Percentiles rank a stretch among this genome's conserved stretches.
Evolutionary conservation across 2,329 filamentous ascomycete species (phyloP).

Genomic region (Trichoderma lentiforme): DNA sequence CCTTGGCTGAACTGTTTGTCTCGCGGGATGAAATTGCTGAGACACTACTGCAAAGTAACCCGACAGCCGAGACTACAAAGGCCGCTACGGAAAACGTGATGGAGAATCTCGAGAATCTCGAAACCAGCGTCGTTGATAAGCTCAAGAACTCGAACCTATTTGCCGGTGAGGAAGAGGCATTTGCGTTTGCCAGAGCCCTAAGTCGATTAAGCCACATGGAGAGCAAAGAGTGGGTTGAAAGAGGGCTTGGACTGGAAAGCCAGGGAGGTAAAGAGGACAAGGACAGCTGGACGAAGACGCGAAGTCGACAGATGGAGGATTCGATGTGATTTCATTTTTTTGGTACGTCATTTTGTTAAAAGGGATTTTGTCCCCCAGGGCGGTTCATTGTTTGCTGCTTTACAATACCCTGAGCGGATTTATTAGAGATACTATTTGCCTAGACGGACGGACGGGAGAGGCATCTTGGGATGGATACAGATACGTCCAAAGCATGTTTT

Average conservation of each 20-base stretch:
- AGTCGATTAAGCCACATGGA: slow-evolving; percentile 89
- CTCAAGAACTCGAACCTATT: slow-evolving; percentile 86
- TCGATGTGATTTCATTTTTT: slow-evolving; percentile 47
- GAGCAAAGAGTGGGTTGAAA: slow-evolving; percentile 89
- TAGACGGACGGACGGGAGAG: not conserved
- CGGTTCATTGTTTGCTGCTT: not conserved
- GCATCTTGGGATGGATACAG: not conserved
- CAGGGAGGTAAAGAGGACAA: slow-evolving; percentile 62
- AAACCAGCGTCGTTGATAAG: slow-evolving; percentile 77
- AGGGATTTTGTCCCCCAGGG: not conserved
- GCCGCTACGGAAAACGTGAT: slow-evolving; percentile 76
- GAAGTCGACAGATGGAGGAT: slow-evolving; percentile 66
- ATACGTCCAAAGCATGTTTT: not conserved
- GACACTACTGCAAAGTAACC: slow-evolving; percentile 48
- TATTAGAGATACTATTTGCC: not conserved
- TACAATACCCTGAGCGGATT: slow-evolving; percentile 2
- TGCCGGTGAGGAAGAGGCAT: slow-evolving; percentile 90
- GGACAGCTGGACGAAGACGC: slow-evolving; percentile 62
- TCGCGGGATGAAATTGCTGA: slow-evolving; percentile 66
- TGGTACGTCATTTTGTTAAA: not conserved
- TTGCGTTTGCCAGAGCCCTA: slow-evolving; percentile 88
- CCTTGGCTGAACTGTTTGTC: slow-evolving; percentile 81
- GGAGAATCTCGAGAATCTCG: slow-evolving; percentile 86
- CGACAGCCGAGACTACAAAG: slow-evolving; percentile 45
- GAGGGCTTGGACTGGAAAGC: slow-evolving; percentile 65